These are phyloP conservation scores for Cafeteria roenbergensis DNA, from an alignment of 108 stramenopile genomes.

Conservation along the genomic window DNA sequence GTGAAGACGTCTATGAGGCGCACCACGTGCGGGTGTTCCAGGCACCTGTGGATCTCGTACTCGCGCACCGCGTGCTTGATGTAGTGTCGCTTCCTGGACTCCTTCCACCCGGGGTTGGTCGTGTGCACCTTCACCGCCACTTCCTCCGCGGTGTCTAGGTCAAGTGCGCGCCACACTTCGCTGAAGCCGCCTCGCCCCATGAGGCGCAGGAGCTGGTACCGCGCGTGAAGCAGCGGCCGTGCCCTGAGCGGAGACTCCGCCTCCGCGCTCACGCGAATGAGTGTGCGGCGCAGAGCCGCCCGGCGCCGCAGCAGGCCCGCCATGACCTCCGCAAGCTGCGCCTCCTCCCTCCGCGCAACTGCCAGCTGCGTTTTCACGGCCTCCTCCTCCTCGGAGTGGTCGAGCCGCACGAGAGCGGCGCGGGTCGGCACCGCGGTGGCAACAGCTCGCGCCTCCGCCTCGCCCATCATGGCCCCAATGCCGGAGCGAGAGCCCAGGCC, in stretches of 20 bases:
- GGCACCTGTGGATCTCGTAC: conserved; percentile 84
- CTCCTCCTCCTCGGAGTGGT: conserved; percentile 24
- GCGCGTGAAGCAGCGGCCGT: conserved; percentile 50
- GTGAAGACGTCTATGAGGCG: conserved; percentile 91
- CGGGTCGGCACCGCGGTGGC: no score
- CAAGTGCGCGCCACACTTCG: conserved; percentile 92
- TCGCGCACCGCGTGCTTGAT: conserved; percentile 93
- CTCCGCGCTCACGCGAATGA: conserved; percentile 28
- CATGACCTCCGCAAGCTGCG: conserved; percentile 18
- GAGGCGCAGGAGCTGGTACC: conserved; percentile 71
- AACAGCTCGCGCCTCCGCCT: no score
- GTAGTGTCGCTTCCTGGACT: conserved; percentile 80
- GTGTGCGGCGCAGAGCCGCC: conserved; percentile 26
- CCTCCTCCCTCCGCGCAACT: conserved; percentile 22
- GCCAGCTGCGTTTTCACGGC: conserved; percentile 18
- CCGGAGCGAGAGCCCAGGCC: no score
- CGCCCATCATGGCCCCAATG: no score
- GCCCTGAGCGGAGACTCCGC: conserved; percentile 12
- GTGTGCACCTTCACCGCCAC: conserved; percentile 97
- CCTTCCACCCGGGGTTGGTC: conserved; percentile 80
- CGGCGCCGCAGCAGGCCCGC: conserved; percentile 29
- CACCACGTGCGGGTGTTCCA: conserved; percentile 90
- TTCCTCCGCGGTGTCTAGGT: conserved; percentile 59
- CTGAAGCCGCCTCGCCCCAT: conserved; percentile 93
- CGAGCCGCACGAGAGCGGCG: no score